Base-by-base conservation (phyloP, 2,329 filamentous ascomycete species). In the Shiraia bambusicola region DNA sequence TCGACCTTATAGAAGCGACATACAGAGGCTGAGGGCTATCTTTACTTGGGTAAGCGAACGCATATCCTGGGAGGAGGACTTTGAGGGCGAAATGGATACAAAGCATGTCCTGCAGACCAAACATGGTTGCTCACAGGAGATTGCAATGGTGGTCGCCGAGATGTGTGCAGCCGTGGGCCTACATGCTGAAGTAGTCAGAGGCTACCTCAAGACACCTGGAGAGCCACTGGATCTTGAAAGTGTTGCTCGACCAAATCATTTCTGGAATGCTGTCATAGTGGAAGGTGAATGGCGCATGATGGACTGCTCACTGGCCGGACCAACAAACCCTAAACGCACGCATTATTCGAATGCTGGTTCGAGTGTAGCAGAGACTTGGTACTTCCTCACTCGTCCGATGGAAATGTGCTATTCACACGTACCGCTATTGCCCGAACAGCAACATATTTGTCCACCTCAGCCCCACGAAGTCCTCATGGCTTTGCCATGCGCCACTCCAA, bases 21-120 rank as follows among this genome's bases (percentile, higher is more conserved):
- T 96, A 1, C 93, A 98, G 67, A 82, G 91, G 26, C 72, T 98
- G 17, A 82, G 94, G 16, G 92, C 93, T 12, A 97, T 98, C 49
- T 98, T 97, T 61, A 96, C 88, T 1, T 98, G 92, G 92, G 88
- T 95, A 4, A 82, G 88, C n/a, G 93, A 98, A 65, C 90, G 92
- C 56, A 84, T 98, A 42, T 81, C 81, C 24, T 98, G 93, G 93
- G 93, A 98, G 64, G 92, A 96, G 58, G 90, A 95, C 52, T 90
- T 89, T 50, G 89, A 95, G 54, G 87, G 85, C n/a, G 78, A 86
- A 6, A 73, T 93, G 37, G 90, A 98, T 65, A 86, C 90, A 2
- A 80, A 87, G 40, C 82, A 88, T 33, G 88, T 95, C 4, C 84
- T 98, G 24, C 85, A 93, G 54, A 84, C 83, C 13, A 91, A 87